Conservation (phyloP, 2,329 filamentous ascomycete species). For the Colletotrichum camelliae region DNA sequence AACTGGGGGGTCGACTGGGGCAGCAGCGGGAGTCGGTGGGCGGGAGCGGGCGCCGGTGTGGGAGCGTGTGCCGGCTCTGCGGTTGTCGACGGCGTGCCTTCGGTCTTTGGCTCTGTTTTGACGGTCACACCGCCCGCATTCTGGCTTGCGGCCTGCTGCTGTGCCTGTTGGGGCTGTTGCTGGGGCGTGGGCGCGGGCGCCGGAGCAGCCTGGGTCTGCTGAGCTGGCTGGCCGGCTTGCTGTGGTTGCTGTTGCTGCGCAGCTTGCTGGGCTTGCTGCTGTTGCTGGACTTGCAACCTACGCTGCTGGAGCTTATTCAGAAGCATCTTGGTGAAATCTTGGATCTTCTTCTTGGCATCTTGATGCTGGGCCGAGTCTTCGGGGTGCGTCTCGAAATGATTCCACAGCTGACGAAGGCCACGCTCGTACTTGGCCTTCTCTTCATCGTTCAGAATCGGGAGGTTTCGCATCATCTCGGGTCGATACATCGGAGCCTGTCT, state of each 20-base stretch:
- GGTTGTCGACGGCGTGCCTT: neutral
- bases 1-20: conserved; percentile 36
- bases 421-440: conserved; percentile 66
- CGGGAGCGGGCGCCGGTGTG: neutral
- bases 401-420: conserved; percentile 60
- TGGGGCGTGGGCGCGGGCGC: conserved; percentile 25
- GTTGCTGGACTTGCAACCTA: conserved; percentile 38
- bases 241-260: conserved; percentile 21
- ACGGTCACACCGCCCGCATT: conserved; percentile 1
- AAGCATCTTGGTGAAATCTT: conserved; percentile 65
- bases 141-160: conserved; percentile 17
- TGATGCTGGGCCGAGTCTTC: conserved; percentile 54
- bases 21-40: neutral
- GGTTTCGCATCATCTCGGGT: conserved; percentile 56
- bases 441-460: conserved; percentile 55
- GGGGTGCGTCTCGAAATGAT: conserved; percentile 51
- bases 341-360: conserved; percentile 61
- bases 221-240: conserved; percentile 18
- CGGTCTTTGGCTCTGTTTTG: conserved; percentile 15
- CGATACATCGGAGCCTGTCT: conserved; percentile 49
- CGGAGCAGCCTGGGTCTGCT: conserved; percentile 16
- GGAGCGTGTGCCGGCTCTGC: conserved; percentile 14
- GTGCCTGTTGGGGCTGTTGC: conserved; percentile 26
- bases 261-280: conserved; percentile 32
- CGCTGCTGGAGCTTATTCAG: conserved; percentile 52